These are phyloP conservation scores for Apiospora arundinis DNA, from an alignment of 2,329 filamentous ascomycete genomes.

Conservation along the genomic window DNA sequence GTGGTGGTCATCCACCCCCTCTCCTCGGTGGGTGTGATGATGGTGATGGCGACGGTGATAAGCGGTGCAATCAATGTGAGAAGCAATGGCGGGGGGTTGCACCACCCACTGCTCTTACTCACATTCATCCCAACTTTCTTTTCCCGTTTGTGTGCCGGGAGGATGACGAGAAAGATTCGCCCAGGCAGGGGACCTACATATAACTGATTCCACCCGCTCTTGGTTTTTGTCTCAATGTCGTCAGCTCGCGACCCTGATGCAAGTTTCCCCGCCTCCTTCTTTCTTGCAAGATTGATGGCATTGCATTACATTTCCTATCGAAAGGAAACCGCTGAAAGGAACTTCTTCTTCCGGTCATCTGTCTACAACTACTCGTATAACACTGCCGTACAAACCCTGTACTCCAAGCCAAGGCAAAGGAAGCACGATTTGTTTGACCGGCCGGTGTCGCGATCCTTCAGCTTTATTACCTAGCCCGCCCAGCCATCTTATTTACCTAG, in stretches of 20 bases:
- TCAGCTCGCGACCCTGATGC: not conserved
- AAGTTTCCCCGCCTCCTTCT: slow-evolving; percentile 1
- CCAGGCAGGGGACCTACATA: not conserved
- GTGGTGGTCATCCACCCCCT: slow-evolving; percentile 6
- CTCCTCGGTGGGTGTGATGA: not conserved
- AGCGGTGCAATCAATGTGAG: not conserved
- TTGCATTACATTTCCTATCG: not conserved
- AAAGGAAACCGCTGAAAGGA: not conserved
- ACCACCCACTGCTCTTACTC: not conserved
- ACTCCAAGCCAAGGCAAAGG: slow-evolving; percentile 3
- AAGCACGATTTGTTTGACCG: slow-evolving; percentile 11
- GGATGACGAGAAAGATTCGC: not conserved
- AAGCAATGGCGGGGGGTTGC: slow-evolving; percentile 6
- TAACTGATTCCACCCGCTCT: slow-evolving; percentile 2
- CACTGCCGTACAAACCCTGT: not conserved
- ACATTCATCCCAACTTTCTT: slow-evolving; percentile 7
- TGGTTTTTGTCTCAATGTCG: slow-evolving; percentile 3
- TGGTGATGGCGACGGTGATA: slow-evolving; percentile 5
- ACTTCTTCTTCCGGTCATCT: not conserved
- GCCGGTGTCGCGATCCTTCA: slow-evolving; percentile 10
- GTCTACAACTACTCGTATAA: not conserved
- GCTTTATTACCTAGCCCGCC: not conserved
- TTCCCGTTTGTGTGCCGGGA: slow-evolving; percentile 10
- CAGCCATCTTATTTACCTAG: not conserved
- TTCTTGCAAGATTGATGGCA: not conserved